Evolutionary conservation across 257 asterid species (phyloP).

Genomic region (Misopates orontium): DNA sequence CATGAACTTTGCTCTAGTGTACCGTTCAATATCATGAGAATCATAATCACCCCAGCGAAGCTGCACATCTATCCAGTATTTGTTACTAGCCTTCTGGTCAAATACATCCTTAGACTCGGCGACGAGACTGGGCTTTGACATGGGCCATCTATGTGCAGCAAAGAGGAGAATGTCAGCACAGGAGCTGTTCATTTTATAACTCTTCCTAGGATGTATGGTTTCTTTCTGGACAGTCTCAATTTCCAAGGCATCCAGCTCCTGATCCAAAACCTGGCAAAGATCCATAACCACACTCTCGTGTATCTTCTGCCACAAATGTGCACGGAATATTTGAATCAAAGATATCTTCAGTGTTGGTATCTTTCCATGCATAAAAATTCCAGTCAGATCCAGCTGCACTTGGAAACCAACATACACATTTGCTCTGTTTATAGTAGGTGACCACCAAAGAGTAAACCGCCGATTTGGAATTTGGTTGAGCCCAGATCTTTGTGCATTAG

Average conservation of each 20-base stretch:
- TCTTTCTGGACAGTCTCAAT: conserved; percentile 99
- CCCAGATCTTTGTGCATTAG: conserved; percentile 98
- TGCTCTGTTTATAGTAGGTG: conserved; percentile 97
- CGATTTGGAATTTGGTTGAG: conserved; percentile 97
- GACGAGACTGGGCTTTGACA: conserved; percentile 99
- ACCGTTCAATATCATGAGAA: conserved; percentile 96
- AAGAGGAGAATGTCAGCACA: conserved; percentile 95
- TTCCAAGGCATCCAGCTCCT: conserved; percentile 93
- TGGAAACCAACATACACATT: conserved; percentile 98
- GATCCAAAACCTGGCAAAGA: conserved; percentile 99
- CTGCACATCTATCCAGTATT: conserved; percentile 99
- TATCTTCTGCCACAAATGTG: conserved; percentile 99
- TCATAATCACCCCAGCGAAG: conserved; percentile 99
- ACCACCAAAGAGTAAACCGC: conserved; percentile 99
- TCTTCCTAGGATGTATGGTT: conserved; percentile 97
- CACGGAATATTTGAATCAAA: conserved; percentile 97
- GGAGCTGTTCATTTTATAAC: conserved; percentile 99
- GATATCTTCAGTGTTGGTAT: conserved; percentile 97
- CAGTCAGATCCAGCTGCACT: conserved; percentile 98
- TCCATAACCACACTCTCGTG: conserved; percentile 99
- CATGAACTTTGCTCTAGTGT: conserved; percentile 96
- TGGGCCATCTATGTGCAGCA: conserved; percentile 99
- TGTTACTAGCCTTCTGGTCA: conserved; percentile 97
- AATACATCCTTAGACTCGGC: conserved; percentile 98
- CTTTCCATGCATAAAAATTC: conserved; percentile 99